These are phyloP conservation scores for Tillandsia fasciculata DNA, from an alignment of 176 grass and related monocot species.

Conservation along the genomic window DNA sequence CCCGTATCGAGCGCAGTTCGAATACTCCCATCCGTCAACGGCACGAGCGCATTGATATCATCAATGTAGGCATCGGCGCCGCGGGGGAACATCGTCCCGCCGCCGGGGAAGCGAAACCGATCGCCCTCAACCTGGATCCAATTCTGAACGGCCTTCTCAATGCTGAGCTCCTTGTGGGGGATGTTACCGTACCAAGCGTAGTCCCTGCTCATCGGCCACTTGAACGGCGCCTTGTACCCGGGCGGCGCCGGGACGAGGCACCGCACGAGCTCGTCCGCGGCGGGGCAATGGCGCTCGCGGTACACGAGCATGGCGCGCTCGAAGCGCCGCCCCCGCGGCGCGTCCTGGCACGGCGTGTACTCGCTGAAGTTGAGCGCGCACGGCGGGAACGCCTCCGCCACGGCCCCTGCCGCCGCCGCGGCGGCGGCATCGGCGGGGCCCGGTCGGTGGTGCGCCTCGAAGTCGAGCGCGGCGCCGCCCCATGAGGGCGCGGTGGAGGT, in stretches of 20 bases:
- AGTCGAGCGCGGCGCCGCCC: background rate
- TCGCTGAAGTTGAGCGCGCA: conserved; percentile 52
- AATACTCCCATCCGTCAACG: conserved; percentile 47
- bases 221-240: conserved; percentile 60
- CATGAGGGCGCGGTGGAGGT: conserved; percentile 28
- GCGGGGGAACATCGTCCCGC: conserved; percentile 72
- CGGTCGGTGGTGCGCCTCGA: background rate
- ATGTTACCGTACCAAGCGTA: conserved; percentile 73
- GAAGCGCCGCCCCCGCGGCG: conserved; percentile 64
- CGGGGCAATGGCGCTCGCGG: conserved; percentile 75
- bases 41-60: conserved; percentile 56
- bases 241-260: conserved; percentile 77
- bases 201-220: conserved; percentile 77
- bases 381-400: conserved; percentile 14
- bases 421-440: background rate
- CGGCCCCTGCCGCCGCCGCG: background rate
- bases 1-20: conserved; percentile 85
- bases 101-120: conserved; percentile 81
- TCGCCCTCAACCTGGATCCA: conserved; percentile 85
- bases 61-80: conserved; percentile 82
- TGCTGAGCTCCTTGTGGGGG: conserved; percentile 67
- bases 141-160: conserved; percentile 88
- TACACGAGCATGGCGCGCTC: conserved; percentile 60
- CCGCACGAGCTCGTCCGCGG: conserved; percentile 43
- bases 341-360: conserved; percentile 89